Conservation (phyloP, 306 rosid species). For the Hippophae gyantsensis region DNA sequence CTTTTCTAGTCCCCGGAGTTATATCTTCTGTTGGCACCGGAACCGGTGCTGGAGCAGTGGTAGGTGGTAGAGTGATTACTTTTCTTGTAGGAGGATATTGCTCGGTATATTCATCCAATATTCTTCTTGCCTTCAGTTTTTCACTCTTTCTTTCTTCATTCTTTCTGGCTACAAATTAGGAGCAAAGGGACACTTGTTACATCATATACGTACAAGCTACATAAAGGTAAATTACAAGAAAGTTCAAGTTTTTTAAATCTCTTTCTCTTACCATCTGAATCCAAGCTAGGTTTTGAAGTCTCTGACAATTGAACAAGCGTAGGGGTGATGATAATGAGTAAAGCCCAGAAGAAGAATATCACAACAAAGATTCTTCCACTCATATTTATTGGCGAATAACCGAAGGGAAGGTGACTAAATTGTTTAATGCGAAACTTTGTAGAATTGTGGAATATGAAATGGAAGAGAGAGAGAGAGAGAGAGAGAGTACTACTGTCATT, state of each 20-base stretch:
- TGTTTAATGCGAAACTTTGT: too few species aligned
- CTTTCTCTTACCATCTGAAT: conserved; percentile 22
- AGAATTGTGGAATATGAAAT: conserved; percentile 1
- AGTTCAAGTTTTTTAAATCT: background rate
- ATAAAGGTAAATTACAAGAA: background rate
- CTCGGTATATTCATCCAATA: conserved; percentile 24
- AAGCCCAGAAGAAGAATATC: conserved; percentile 72
- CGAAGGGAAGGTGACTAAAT: too few species aligned
- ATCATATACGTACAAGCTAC: background rate
- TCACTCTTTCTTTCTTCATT: conserved; percentile 2
- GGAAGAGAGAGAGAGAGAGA: conserved; percentile 9
- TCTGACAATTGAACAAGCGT: conserved; percentile 63
- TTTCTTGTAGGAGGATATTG: conserved; percentile 8
- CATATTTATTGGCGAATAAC: conserved; percentile 25
- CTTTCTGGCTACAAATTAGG: conserved; percentile 36
- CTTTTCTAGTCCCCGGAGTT: background rate
- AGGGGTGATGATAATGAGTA: conserved; percentile 69
- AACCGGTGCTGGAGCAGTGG: conserved; percentile 14
- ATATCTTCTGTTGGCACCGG: conserved; percentile 10
- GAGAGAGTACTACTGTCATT: background rate
- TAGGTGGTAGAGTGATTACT: conserved; percentile 7
- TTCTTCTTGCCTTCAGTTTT: conserved; percentile 40
- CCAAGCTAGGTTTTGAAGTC: conserved; percentile 38
- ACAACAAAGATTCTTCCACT: conserved; percentile 59
- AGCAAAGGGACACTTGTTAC: background rate